phyloP scores from a whole-genome alignment of 2,329 filamentous ascomycete species.

The Zymoseptoria brevis region DNA sequence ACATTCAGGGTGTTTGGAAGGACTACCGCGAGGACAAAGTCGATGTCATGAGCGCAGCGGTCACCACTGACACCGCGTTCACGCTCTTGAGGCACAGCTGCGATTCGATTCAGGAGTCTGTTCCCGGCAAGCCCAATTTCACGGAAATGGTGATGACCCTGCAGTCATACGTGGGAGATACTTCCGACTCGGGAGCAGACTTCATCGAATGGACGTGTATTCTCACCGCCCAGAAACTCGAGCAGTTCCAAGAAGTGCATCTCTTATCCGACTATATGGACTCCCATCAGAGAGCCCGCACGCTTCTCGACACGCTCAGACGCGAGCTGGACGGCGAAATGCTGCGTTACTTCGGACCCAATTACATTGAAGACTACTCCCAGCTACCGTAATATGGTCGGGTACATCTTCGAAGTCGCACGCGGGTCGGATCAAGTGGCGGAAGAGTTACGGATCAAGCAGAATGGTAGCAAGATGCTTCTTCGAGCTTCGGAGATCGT shows the following conservation, averaged over 20 bases:
- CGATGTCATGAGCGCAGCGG: constrained; percentile 4
- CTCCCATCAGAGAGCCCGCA: constrained; percentile 2
- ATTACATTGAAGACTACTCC: constrained; percentile 6
- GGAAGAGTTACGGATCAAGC: constrained; percentile 18
- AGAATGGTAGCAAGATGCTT: neutral
- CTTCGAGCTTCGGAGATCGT: neutral
- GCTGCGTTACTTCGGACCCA: constrained; percentile 2
- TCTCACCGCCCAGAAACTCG: neutral
- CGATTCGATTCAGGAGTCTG: neutral
- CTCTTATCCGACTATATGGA: constrained; percentile 10
- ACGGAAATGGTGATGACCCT: neutral
- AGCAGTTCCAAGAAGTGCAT: constrained; percentile 1
- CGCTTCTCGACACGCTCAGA: constrained; percentile 2
- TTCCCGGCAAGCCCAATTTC: neutral
- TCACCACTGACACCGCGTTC: constrained; percentile 8
- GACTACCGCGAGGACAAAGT: constrained; percentile 2
- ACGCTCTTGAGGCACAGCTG: constrained; percentile 1
- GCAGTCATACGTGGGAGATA: neutral
- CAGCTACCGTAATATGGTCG: constrained; percentile 5
- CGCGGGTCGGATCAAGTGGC: constrained; percentile 2
- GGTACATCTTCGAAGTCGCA: constrained; percentile 6
- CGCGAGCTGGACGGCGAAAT: constrained; percentile 3
- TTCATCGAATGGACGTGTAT: constrained; percentile 1
- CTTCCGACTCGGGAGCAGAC: neutral
- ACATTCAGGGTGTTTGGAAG: constrained; percentile 1